Conservation (phyloP, 73 alveolate genomes). For the Paramecium tetraurelia region DNA sequence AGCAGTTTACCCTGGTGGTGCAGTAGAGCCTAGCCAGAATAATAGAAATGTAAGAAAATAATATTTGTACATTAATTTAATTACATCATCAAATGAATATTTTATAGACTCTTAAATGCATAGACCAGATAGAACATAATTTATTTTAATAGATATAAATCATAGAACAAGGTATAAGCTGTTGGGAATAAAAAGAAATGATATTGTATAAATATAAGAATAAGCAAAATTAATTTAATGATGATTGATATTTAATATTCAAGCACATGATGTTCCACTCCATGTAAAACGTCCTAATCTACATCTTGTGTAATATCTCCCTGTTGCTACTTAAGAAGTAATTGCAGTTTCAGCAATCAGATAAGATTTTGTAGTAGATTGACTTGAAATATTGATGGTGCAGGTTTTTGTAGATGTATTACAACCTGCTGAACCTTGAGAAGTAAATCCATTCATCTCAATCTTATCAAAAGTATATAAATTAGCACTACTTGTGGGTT, state of each 20-base stretch:
- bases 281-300: not conserved
- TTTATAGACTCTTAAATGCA: not conserved
- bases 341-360: not conserved
- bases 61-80: not conserved
- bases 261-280: not conserved
- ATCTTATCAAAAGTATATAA: not conserved
- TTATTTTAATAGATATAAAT: not conserved
- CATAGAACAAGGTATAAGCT: not conserved
- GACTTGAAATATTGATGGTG: not conserved
- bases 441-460: not conserved
- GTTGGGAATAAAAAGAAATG: too few relatives aligned
- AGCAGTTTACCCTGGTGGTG: not conserved
- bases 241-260: not conserved
- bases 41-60: not conserved
- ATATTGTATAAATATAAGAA: not conserved
- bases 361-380: not conserved
- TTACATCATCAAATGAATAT: not conserved
- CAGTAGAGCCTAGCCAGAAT: not conserved
- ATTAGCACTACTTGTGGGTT: not conserved
- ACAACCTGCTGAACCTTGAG: not conserved
- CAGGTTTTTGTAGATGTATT: not conserved
- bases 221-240: not conserved
- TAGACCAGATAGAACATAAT: not conserved
- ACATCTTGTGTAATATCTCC: not conserved
- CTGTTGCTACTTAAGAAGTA: not conserved